Percentiles rank a stretch among this genome's conserved stretches.
Conservation (phyloP, 495 filamentous ascomycete genomes). For the Trichoderma erinaceum region DNA sequence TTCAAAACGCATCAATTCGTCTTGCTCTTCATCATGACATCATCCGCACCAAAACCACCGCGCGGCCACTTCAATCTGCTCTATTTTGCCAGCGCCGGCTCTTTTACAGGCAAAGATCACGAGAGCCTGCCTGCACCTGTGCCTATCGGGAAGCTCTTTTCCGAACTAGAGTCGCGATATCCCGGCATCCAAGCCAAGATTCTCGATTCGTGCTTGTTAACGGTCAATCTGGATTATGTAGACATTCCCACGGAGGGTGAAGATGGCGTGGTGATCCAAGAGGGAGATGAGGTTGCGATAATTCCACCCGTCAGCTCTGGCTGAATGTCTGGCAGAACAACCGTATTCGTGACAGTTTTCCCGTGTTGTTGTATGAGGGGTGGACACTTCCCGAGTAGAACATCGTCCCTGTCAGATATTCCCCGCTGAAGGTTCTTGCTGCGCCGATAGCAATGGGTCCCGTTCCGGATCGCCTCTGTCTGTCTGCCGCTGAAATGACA, state of each 20-base stretch:
- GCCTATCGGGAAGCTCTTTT: slow-evolving; percentile 58
- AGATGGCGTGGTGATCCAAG: slow-evolving; percentile 51
- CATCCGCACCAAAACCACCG: slow-evolving; percentile 36
- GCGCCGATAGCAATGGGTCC: slow-evolving; percentile 11
- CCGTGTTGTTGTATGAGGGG: not conserved
- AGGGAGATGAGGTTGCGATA: slow-evolving; percentile 85
- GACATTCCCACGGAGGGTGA: slow-evolving; percentile 51
- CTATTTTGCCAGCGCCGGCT: slow-evolving; percentile 78
- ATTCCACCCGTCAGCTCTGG: slow-evolving; percentile 97
- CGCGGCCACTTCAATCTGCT: slow-evolving; percentile 67
- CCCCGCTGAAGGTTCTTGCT: not conserved
- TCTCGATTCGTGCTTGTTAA: slow-evolving; percentile 70
- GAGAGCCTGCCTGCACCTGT: slow-evolving; percentile 72
- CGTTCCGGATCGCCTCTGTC: not conserved
- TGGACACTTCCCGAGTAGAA: not conserved
- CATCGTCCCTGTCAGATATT: not conserved
- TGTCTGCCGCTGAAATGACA: not conserved
- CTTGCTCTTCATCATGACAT: slow-evolving; percentile 20
- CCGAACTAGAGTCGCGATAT: slow-evolving; percentile 68
- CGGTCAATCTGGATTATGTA: slow-evolving; percentile 82
- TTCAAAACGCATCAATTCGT: not conserved
- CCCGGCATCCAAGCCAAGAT: slow-evolving; percentile 70
- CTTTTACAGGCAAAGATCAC: slow-evolving; percentile 62
- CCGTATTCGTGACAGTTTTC: not conserved
- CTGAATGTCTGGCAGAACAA: slow-evolving; percentile 23